Conservation (phyloP, 352 stramenopile species). For the Phytophthora megakarya region DNA sequence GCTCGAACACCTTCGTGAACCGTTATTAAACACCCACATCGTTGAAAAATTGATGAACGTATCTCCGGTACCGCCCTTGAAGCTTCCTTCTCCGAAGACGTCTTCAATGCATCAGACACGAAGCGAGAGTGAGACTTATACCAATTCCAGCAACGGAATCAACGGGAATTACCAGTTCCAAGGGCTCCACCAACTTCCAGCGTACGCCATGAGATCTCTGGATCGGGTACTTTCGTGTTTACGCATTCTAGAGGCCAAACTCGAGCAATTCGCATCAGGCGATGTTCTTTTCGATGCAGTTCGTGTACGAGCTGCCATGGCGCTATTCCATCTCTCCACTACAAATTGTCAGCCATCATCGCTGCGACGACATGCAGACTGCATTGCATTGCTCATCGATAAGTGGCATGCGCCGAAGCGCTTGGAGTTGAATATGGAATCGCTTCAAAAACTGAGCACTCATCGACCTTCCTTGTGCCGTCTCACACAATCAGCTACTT, state of each 20-base stretch:
- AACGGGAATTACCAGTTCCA: constrained; percentile 41
- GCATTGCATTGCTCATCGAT: constrained; percentile 44
- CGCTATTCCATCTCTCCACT: constrained; percentile 61
- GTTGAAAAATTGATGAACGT: constrained; percentile 36
- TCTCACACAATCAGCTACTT: constrained; percentile 32
- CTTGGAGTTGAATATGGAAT: constrained; percentile 75
- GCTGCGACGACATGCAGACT: constrained; percentile 44
- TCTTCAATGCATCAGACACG: constrained; percentile 20
- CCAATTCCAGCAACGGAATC: constrained; percentile 19
- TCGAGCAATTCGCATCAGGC: constrained; percentile 23
- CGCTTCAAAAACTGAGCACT: constrained; percentile 52
- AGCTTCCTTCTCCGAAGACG: constrained; percentile 20
- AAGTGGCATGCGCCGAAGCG: constrained; percentile 70
- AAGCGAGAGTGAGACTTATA: constrained; percentile 25
- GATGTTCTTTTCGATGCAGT: constrained; percentile 51
- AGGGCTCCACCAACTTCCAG: constrained; percentile 60
- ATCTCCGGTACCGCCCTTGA: constrained; percentile 24
- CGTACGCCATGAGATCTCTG: constrained; percentile 56
- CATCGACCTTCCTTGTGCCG: constrained; percentile 21
- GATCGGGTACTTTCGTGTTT: constrained; percentile 65
- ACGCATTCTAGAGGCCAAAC: constrained; percentile 44
- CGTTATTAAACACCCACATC: constrained; percentile 47
- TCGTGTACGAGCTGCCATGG: constrained; percentile 60
- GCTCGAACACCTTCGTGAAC: constrained; percentile 75
- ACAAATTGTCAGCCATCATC: constrained; percentile 25